Percentiles rank a stretch among this genome's conserved stretches.
Evolutionary conservation across 306 rosid genomes (phyloP).

Genomic region (Cicer arietinum): DNA sequence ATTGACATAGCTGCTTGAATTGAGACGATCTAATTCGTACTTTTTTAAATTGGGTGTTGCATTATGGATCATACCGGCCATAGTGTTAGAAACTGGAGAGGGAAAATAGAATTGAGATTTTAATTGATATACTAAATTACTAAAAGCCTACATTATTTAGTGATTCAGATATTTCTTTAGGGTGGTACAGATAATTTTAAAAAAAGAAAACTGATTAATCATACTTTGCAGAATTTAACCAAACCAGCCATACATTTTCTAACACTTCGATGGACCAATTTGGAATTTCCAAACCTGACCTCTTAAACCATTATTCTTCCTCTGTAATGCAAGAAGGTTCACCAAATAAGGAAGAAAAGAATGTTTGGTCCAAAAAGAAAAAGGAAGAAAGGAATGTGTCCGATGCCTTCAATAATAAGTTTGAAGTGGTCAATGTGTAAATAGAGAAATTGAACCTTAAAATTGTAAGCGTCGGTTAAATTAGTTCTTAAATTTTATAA

Average conservation of each 20-base stretch:
- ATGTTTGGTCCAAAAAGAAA: too few relatives aligned
- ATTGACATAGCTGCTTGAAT: too few relatives aligned
- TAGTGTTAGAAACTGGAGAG: neutral
- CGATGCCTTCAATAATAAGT: neutral
- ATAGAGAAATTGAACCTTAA: too few relatives aligned
- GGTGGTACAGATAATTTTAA: neutral
- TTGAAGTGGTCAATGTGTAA: neutral
- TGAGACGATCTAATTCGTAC: too few relatives aligned
- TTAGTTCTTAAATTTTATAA: too few relatives aligned
- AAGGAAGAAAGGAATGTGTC: neutral
- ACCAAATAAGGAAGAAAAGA: neutral
- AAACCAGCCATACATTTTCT: neutral
- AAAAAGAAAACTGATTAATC: neutral
- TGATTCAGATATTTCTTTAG: neutral
- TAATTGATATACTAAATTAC: too few relatives aligned
- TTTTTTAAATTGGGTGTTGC: neutral
- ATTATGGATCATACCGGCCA: too few relatives aligned
- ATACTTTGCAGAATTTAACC: neutral
- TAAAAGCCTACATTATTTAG: too few relatives aligned
- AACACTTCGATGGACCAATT: neutral
- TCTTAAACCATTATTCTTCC: neutral
- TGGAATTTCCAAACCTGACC: neutral
- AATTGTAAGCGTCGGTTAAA: too few relatives aligned
- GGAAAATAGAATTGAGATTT: too few relatives aligned
- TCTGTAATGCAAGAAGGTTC: neutral